phyloP scores from a whole-genome alignment of 208 protist genomes.

The Porcisia hertigi region DNA sequence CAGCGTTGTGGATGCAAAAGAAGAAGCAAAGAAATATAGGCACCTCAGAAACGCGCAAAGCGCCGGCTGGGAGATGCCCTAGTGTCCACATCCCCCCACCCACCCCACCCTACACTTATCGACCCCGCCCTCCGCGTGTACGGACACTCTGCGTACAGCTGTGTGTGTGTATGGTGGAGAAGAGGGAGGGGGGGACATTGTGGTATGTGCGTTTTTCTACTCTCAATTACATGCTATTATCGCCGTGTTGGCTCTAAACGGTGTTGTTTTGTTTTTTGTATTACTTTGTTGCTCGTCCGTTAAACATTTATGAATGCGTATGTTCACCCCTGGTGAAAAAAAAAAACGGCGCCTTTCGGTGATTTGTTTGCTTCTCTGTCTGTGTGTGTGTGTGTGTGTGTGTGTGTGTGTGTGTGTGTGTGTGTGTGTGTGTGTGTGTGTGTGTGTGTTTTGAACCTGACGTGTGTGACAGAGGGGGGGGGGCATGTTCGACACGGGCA shows the following conservation, averaged over 20 bases:
- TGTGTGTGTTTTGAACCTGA: background rate
- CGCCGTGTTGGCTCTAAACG: background rate
- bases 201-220: background rate
- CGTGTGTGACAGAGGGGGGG: background rate
- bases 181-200: background rate
- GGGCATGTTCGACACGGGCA: background rate
- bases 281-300: background rate
- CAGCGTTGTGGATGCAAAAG: background rate
- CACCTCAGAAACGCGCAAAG: no score
- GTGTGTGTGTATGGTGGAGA: background rate
- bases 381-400: conserved; percentile 6
- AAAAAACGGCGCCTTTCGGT: background rate
- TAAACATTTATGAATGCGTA: no score
- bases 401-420: background rate
- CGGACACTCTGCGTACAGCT: background rate
- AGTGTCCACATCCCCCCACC: background rate
- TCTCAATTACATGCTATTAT: background rate
- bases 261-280: background rate
- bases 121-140: background rate
- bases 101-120: background rate
- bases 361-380: background rate
- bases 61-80: background rate
- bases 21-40: background rate
- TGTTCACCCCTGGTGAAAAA: background rate
- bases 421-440: conserved; percentile 7